Evolutionary conservation across 140 eudicot genomes (phyloP).

Genomic region (Flaveria floridana): DNA sequence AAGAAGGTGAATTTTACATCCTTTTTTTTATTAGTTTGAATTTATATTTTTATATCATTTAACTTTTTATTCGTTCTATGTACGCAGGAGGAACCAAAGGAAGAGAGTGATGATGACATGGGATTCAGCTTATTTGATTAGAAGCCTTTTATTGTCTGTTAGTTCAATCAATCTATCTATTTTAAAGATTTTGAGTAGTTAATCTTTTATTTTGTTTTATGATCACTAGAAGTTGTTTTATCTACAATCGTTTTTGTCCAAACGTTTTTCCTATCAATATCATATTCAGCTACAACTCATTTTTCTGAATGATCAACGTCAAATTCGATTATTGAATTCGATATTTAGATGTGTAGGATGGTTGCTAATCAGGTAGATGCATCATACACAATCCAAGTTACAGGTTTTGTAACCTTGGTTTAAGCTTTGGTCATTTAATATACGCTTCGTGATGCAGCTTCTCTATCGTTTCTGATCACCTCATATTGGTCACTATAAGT

Average conservation of each 20-base stretch:
- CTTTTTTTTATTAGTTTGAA: too few species aligned
- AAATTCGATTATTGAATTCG: too few species aligned
- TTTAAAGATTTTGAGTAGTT: slow-evolving; percentile 28
- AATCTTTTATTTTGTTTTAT: background rate
- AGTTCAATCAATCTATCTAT: slow-evolving; percentile 4
- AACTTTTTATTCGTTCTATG: background rate
- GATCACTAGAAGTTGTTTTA: background rate
- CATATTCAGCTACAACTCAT: background rate
- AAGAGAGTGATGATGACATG: slow-evolving; percentile 45
- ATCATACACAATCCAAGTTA: background rate
- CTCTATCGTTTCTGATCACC: too few species aligned
- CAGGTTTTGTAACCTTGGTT: background rate
- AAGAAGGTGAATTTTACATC: slow-evolving; percentile 30
- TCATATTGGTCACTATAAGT: background rate
- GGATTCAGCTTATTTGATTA: slow-evolving; percentile 42
- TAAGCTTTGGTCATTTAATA: background rate
- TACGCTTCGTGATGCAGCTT: too few species aligned
- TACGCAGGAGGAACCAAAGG: slow-evolving; percentile 38
- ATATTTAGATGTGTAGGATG: background rate
- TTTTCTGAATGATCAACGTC: background rate
- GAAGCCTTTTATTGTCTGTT: slow-evolving; percentile 1
- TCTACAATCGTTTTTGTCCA: background rate
- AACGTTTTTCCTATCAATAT: background rate
- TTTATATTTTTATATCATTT: background rate
- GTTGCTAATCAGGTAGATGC: background rate